phyloP scores from a whole-genome alignment of 495 filamentous ascomycete genomes.

The Clavariopsis aquatica region DNA sequence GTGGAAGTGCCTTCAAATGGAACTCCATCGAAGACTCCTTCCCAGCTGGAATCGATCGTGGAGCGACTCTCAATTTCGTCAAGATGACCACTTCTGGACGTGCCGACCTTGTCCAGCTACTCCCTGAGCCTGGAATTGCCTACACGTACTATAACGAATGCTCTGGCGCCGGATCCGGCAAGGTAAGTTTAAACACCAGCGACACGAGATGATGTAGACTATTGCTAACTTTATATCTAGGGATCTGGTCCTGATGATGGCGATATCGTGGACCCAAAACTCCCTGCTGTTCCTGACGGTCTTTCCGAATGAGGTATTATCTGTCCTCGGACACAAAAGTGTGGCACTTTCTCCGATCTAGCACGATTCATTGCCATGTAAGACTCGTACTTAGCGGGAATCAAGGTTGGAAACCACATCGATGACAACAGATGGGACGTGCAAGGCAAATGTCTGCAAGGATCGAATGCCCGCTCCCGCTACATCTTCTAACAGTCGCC shows the following conservation, averaged over 20 bases:
- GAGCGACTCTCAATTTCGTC: background rate
- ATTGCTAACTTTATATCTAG: no score
- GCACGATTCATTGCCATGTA: background rate
- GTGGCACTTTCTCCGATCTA: background rate
- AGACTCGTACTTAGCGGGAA: background rate
- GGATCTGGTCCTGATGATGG: background rate
- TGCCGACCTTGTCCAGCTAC: background rate
- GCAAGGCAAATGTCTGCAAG: background rate
- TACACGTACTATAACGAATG: background rate
- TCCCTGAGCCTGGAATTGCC: background rate
- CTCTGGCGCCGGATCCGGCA: background rate
- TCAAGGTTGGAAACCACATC: background rate
- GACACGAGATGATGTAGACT: no score
- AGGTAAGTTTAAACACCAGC: no score
- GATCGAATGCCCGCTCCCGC: background rate
- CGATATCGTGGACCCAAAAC: background rate
- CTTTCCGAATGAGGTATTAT: background rate
- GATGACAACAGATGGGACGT: background rate
- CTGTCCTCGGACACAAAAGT: background rate
- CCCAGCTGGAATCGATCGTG: background rate
- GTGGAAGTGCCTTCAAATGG: constrained; percentile 6
- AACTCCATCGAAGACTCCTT: background rate
- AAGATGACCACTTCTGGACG: background rate
- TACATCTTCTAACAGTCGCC: background rate
- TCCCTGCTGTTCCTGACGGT: background rate